Base-by-base conservation (phyloP, 139 green algal species). In the Penium margaritaceum region DNA sequence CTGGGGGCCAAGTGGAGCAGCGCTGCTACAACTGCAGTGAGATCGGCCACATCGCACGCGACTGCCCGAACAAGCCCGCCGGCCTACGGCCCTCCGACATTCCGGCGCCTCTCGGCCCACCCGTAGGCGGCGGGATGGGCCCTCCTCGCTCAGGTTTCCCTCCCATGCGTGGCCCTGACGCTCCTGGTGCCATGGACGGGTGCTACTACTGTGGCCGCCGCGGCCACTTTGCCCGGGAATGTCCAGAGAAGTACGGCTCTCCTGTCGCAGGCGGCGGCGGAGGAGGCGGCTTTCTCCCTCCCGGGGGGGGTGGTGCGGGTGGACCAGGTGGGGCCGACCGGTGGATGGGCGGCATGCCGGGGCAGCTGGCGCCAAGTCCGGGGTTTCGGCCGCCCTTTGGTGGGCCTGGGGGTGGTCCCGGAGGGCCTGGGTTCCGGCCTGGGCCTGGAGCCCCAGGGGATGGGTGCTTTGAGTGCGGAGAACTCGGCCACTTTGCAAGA, bases 401-500 rank as follows among this genome's bases (percentile, higher is more conserved):
- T 5, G 61, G 24, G 36, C 29, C 27, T 68, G 61, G 61, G 15
- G n/a, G n/a, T n/a, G 61, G 24, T n/a, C 36, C 61, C 14, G 30
- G 29, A 60, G 63, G 63, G 47, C 21, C 29, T 27, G 34, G 29
- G 44, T 51, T 51, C 27, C 63, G 32, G 32, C 29, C 29, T 21
- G 30, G 35, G 27, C 32, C 58, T 17, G 36, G 27, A n/a, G 34
- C 51, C 19, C 44, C 58, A n/a, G 53, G 36, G 6, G 67, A 75
- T 17, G 58, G 67, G 7, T 75, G 67, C 55, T 75, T 73, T 75
- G 67, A 75, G 58, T 75, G 67, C 55, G 67, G 67, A 30, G 36
- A 75, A 19, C 30, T 35, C 30, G 67, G 67, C 30, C 67, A 75
- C 58, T 75, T 75, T 38, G 67, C 67, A 6, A n/a, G 67, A 33